Evolutionary conservation across 176 grass and related monocot species (phyloP), one percentile per base, ranked within the genome.

Genomic region (Phyllostachys edulis): DNA sequence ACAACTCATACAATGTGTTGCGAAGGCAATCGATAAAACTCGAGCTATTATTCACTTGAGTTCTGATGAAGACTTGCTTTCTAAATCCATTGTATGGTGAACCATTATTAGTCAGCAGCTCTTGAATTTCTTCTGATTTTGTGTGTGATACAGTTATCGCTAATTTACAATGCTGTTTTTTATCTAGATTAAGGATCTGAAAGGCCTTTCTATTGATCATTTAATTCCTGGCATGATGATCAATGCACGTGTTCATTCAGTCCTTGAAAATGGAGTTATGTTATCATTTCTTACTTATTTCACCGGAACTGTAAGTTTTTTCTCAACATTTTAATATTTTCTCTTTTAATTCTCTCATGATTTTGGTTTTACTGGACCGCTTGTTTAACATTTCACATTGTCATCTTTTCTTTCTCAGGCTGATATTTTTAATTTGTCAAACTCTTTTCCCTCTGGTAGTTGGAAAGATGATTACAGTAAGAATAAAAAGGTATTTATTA

Each of bases 221-320:
- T 84, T 98, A 87, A 89, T 95, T 87, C 96, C 96, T 85, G 96
- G 96, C 51, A 98, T 98, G 93, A 90, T 95, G 92, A 75, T 98
- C 77, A 95, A 88, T 95, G 96, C 96, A 47, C 90, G 91, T 61
- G 87, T 95, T 73, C 83, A 85, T 86, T 93, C 96, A 69, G 69
- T 89, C 55, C 89, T 98, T 85, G 96, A 95, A 79, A 98, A 95
- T 87, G 93, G 96, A 50, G 59, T 98, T 46, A 93, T 98, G 92
- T 37, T 98, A 67, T 98, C 96, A 60, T 98, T 98, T 87, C 85
- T 98, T 85, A 95, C 89, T 69, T 98, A 95, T 90, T 98, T 98
- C 83, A 95, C 91, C 39, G 96, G 93, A 93, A 98, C 96, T 16
- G 96, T 98, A 88, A 87, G 75, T 29, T 61, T 59, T 40, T 85